A percentile compares a stretch with the other conserved stretches of the same genome.
These are phyloP conservation scores for Entomortierella chlamydospora DNA, from an alignment of 192 early-diverging fungal species.

Conservation along the genomic window DNA sequence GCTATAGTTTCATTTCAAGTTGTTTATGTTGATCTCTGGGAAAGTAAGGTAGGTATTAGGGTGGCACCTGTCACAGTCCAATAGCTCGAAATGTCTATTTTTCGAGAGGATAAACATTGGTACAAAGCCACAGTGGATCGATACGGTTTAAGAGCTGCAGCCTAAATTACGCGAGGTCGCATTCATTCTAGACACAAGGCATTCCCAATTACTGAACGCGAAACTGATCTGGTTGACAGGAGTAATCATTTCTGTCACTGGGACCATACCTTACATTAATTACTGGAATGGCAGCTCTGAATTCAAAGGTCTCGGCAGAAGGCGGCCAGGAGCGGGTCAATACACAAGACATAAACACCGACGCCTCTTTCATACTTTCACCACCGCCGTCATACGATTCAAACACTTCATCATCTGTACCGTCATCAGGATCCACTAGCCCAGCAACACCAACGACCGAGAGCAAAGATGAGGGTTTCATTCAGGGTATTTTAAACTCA, in stretches of 20 bases:
- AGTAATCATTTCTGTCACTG: not conserved
- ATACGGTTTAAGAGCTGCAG: too few species aligned
- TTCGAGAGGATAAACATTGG: too few species aligned
- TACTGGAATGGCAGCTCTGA: not conserved
- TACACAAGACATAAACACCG: constrained; percentile 34
- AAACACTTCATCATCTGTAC: constrained; percentile 4
- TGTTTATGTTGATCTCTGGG: too few species aligned
- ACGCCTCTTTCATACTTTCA: constrained; percentile 2
- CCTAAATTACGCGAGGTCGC: too few species aligned
- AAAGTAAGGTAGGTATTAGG: too few species aligned
- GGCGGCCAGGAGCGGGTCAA: not conserved
- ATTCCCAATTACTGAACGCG: too few species aligned
- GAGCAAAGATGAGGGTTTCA: constrained; percentile 19
- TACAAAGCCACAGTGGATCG: too few species aligned
- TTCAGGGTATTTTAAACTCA: constrained; percentile 45
- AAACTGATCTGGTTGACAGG: not conserved
- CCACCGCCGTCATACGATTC: not conserved
- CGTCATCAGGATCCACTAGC: not conserved
- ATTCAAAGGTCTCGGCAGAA: not conserved
- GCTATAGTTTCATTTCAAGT: too few species aligned
- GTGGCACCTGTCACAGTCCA: too few species aligned
- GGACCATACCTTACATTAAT: not conserved
- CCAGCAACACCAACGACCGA: not conserved
- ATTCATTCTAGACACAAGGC: too few species aligned
- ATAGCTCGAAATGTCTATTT: too few species aligned